Evolutionary conservation across 2,329 filamentous ascomycete species (phyloP).

Genomic region (Phialemonium atrogriseum): DNA sequence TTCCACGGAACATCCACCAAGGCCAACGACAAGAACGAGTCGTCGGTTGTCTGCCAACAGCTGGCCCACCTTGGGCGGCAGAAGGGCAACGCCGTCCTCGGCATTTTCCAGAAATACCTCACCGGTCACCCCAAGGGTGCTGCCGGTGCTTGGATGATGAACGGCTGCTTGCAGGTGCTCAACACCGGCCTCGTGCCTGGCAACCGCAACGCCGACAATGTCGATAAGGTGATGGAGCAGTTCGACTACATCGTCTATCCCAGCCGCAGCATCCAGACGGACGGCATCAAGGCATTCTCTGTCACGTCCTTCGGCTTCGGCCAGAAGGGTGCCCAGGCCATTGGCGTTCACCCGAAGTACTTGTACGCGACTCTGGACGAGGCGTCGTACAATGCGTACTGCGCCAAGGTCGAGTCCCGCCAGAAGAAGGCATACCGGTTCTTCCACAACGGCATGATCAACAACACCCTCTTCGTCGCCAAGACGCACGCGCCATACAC

Average conservation of each 20-base stretch:
- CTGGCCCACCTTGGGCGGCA: slow-evolving; percentile 87
- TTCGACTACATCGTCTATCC: slow-evolving; percentile 98
- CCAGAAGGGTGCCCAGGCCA: slow-evolving; percentile 95
- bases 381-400: slow-evolving; percentile 73
- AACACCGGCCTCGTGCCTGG: slow-evolving; percentile 91
- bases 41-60: slow-evolving; percentile 93
- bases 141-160: slow-evolving; percentile 99
- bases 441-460: slow-evolving; percentile 97
- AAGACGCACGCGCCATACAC: slow-evolving; percentile 88
- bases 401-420: slow-evolving; percentile 77
- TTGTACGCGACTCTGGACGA: slow-evolving; percentile 91
- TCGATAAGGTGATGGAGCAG: slow-evolving; percentile 93
- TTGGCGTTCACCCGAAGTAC: slow-evolving; percentile 95
- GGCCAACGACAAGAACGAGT: slow-evolving; percentile 99
- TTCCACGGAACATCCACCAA: slow-evolving; percentile 99
- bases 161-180: slow-evolving; percentile 91
- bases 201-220: slow-evolving; percentile 96
- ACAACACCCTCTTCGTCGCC: slow-evolving; percentile 94
- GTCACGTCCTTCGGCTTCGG: slow-evolving; percentile 99
- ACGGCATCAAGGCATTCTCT: slow-evolving; percentile 96
- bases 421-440: slow-evolving; percentile 99
- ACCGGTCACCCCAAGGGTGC: slow-evolving; percentile 99
- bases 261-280: slow-evolving; percentile 89
- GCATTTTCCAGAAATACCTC: slow-evolving; percentile 99
- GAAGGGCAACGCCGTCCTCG: slow-evolving; percentile 92